Evolutionary conservation across 1,284 basidiomycete species (phyloP).

Genomic region (Microbotryum violaceum): DNA sequence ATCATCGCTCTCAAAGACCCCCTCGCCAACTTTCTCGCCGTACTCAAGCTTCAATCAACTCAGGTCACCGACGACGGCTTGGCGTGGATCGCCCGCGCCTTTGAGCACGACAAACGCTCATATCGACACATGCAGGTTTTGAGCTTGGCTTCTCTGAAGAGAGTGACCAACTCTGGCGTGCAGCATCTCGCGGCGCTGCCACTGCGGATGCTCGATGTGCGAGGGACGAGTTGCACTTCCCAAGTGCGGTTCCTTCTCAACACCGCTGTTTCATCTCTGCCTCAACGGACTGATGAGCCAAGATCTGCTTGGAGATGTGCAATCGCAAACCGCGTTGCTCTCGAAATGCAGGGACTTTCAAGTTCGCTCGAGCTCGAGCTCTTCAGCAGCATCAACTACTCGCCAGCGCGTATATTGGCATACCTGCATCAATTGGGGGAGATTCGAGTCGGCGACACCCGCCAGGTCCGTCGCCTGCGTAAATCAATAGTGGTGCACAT

Average conservation of each 20-base stretch:
- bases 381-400: slow-evolving; percentile 10
- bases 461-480: neutral
- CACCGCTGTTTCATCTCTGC: neutral
- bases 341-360: too few relatives aligned
- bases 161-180: slow-evolving; percentile 11
- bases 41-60: slow-evolving; percentile 19
- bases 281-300: too few relatives aligned
- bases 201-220: slow-evolving; percentile 17
- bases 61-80: slow-evolving; percentile 13
- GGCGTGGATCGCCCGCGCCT: slow-evolving; percentile 13
- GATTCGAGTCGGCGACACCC: neutral
- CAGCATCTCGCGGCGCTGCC: slow-evolving; percentile 4
- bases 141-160: neutral
- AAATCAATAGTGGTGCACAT: slow-evolving; percentile 17
- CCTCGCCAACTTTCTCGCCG: slow-evolving; percentile 15
- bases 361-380: slow-evolving; percentile 16
- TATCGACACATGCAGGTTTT: slow-evolving; percentile 13
- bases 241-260: neutral
- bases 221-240: slow-evolving; percentile 5
- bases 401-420: slow-evolving; percentile 11
- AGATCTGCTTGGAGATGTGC: neutral
- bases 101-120: neutral
- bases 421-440: slow-evolving; percentile 10
- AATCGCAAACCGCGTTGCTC: neutral
- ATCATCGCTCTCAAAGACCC: slow-evolving; percentile 16